Evolutionary conservation across 768 basidiomycete species (phyloP).

Genomic region (Lactarius sp.): DNA sequence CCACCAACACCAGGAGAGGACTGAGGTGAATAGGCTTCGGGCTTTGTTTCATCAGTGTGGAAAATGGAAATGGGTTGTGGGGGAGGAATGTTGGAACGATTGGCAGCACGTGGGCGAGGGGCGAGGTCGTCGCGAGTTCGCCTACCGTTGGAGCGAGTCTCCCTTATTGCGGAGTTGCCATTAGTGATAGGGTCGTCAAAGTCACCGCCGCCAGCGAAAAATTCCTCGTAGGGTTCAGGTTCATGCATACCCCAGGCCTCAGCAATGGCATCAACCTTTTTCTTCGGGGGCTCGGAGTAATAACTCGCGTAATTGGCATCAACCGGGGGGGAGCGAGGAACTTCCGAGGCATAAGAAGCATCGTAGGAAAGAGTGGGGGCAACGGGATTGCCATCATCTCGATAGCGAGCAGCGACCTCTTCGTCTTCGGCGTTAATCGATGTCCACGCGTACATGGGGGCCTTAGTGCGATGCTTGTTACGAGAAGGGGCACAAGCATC

Average conservation of each 20-base stretch:
- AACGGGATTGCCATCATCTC: conserved; percentile 24
- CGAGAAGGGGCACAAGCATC: conserved; percentile 89
- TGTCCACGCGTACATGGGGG: conserved; percentile 80
- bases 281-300: conserved; percentile 61
- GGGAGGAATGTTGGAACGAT: conserved; percentile 61
- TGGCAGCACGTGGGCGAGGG: conserved; percentile 33
- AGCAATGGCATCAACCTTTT: conserved; percentile 82
- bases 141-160: conserved; percentile 28
- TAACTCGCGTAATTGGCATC: conserved; percentile 18
- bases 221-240: conserved; percentile 88
- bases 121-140: conserved; percentile 41
- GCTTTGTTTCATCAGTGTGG: conserved; percentile 20
- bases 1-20: conserved; percentile 37
- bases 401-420: conserved; percentile 35
- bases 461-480: conserved; percentile 72
- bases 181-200: conserved; percentile 55
- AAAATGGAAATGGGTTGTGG: conserved; percentile 75
- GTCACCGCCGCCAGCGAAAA: conserved; percentile 72
- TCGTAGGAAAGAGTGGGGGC: conserved; percentile 30
- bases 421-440: conserved; percentile 36
- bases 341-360: conserved; percentile 47
- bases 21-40: conserved; percentile 38
- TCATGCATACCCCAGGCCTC: conserved; percentile 94
- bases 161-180: neutral
- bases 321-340: conserved; percentile 10